Conservation (phyloP, 2,329 filamentous ascomycete species). For the Nannizzia gypsea region DNA sequence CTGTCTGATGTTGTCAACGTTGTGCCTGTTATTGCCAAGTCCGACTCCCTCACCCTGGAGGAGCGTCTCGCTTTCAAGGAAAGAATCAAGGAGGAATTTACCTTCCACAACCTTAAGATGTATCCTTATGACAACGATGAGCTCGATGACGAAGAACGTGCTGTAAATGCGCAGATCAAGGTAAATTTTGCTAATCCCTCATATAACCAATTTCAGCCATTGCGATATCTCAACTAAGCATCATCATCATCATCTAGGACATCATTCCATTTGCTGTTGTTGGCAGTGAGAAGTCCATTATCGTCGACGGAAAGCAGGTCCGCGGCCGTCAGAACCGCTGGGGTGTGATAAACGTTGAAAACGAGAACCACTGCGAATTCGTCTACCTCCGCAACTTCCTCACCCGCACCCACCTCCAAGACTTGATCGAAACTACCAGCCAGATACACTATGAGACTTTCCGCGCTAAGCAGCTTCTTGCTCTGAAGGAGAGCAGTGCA, state of each 20-base stretch:
- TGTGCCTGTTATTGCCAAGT: slow-evolving; percentile 96
- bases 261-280: slow-evolving; percentile 97
- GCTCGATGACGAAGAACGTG: slow-evolving; percentile 91
- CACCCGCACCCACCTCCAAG: slow-evolving; percentile 93
- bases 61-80: slow-evolving; percentile 97
- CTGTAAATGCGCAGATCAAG: slow-evolving; percentile 93
- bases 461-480: slow-evolving; percentile 96
- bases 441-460: slow-evolving; percentile 99
- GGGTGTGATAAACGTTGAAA: slow-evolving; percentile 99
- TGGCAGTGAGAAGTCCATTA: slow-evolving; percentile 94
- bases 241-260: slow-evolving; percentile 49
- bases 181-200: slow-evolving; percentile 45
- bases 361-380: slow-evolving; percentile 99
- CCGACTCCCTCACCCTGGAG: slow-evolving; percentile 88
- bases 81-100: slow-evolving; percentile 98
- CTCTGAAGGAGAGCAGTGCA: slow-evolving; percentile 94
- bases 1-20: slow-evolving; percentile 98
- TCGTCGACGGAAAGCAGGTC: slow-evolving; percentile 94
- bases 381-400: slow-evolving; percentile 97
- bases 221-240: neutral
- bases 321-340: slow-evolving; percentile 97
- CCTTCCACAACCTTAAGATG: slow-evolving; percentile 99
- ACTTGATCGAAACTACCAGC: slow-evolving; percentile 96
- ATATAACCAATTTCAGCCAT: neutral
- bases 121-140: slow-evolving; percentile 99